phyloP scores from a whole-genome alignment of 2,329 filamentous ascomycete genomes.

The Colletotrichum siamense region DNA sequence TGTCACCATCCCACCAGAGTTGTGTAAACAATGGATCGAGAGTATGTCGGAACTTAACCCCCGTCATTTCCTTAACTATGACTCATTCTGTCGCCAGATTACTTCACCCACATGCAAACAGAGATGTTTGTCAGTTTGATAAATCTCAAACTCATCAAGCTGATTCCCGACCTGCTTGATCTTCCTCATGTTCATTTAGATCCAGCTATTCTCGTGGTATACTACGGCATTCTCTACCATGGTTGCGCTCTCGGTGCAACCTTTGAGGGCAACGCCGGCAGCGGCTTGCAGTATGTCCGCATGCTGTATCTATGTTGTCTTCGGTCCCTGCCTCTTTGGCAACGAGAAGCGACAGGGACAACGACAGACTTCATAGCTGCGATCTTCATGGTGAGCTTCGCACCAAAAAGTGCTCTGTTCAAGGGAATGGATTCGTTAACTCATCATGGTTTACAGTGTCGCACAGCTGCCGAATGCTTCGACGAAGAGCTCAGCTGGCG shows the following conservation, averaged over 20 bases:
- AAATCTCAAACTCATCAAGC: constrained; percentile 30
- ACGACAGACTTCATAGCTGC: constrained; percentile 34
- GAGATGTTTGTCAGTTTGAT: constrained; percentile 34
- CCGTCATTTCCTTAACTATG: accelerated
- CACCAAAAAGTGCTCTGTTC: no score
- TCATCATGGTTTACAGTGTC: constrained; percentile 15
- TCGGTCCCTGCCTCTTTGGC: constrained; percentile 33
- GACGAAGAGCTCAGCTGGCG: constrained; percentile 36
- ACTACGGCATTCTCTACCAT: constrained; percentile 34
- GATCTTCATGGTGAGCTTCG: constrained; percentile 28
- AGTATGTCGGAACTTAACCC: constrained; percentile 16
- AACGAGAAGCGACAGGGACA: constrained; percentile 33
- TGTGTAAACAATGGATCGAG: constrained; percentile 32
- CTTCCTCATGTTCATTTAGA: constrained; percentile 34
- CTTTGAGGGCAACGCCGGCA: neutral
- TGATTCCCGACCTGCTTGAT: constrained; percentile 33
- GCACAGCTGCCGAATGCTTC: constrained; percentile 34
- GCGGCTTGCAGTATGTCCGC: neutral
- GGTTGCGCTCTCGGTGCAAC: constrained; percentile 21
- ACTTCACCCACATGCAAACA: constrained; percentile 31
- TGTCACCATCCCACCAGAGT: constrained; percentile 29
- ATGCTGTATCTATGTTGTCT: constrained; percentile 31
- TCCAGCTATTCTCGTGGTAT: constrained; percentile 33
- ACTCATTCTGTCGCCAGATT: constrained; percentile 22
- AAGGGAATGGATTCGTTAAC: no score